phyloP scores from a whole-genome alignment of 1,139 yeast species.

The Waltiozyma sp. region DNA sequence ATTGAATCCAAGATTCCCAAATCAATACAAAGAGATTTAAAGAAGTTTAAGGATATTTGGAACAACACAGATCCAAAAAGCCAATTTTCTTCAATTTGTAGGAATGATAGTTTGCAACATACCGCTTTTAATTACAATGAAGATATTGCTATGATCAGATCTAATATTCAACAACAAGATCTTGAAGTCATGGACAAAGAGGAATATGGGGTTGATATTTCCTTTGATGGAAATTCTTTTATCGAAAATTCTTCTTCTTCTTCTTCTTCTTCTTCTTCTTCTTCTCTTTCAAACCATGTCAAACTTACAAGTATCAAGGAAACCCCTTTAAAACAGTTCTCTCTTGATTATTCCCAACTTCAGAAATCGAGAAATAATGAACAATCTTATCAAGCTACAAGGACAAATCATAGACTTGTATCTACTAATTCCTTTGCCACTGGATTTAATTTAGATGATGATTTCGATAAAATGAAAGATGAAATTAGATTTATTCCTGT shows the following conservation, averaged over 20 bases:
- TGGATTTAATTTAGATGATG: conserved; percentile 27
- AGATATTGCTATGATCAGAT: neutral
- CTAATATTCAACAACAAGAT: neutral
- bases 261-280: too few species aligned
- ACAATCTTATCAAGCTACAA: too few species aligned
- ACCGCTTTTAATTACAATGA: neutral
- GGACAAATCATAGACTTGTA: conserved; percentile 22
- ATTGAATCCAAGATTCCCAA: neutral
- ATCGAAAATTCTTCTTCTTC: too few species aligned
- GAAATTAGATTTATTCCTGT: conserved; percentile 1
- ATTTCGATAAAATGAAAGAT: conserved; percentile 24
- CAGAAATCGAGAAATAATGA: neutral
- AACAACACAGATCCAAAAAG: neutral
- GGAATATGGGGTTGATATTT: conserved; percentile 14
- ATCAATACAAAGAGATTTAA: neutral
- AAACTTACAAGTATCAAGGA: neutral
- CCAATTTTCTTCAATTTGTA: neutral
- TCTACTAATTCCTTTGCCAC: conserved; percentile 27
- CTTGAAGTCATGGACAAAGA: conserved; percentile 4
- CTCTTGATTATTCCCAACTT: neutral
- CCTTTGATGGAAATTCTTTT: conserved; percentile 12
- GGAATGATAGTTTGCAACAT: neutral
- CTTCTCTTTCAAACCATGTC: neutral
- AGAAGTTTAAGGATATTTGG: neutral
- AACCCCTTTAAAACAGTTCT: neutral